phyloP scores from a whole-genome alignment of 2,329 filamentous ascomycete species.

The Cylindrodendrum hubeiense region DNA sequence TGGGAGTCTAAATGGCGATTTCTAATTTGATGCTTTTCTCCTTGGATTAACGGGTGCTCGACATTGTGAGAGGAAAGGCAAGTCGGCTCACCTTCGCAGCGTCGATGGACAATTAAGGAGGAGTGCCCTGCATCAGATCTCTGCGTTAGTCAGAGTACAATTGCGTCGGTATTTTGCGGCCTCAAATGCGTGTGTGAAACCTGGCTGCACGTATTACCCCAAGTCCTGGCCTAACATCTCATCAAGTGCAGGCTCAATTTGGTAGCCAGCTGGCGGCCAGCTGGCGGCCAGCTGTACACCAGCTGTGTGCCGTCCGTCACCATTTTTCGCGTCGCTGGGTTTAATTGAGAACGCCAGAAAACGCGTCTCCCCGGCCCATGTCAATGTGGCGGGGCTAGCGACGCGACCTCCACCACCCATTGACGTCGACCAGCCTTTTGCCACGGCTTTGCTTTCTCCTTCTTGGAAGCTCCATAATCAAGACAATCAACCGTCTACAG shows the following conservation, averaged over 20 bases:
- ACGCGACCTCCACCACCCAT: conserved; percentile 35
- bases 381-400: conserved; percentile 27
- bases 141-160: neutral
- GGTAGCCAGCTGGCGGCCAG: neutral
- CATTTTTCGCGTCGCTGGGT: conserved; percentile 39
- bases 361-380: conserved; percentile 44
- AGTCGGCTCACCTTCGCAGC: neutral
- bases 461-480: conserved; percentile 15
- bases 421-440: conserved; percentile 29
- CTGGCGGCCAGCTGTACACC: neutral
- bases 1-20: neutral
- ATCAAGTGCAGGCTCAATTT: no score
- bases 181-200: neutral
- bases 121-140: no score
- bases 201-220: neutral
- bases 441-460: conserved; percentile 9
- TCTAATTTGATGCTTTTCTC: neutral
- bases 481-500: conserved; percentile 12
- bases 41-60: neutral
- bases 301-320: conserved; percentile 9
- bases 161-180: neutral
- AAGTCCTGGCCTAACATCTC: neutral
- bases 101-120: neutral
- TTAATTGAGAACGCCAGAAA: conserved; percentile 44
- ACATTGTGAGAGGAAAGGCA: neutral